Evolutionary conservation across 2,329 filamentous ascomycete genomes (phyloP).

Genomic region (Ophiosphaerella narmari): DNA sequence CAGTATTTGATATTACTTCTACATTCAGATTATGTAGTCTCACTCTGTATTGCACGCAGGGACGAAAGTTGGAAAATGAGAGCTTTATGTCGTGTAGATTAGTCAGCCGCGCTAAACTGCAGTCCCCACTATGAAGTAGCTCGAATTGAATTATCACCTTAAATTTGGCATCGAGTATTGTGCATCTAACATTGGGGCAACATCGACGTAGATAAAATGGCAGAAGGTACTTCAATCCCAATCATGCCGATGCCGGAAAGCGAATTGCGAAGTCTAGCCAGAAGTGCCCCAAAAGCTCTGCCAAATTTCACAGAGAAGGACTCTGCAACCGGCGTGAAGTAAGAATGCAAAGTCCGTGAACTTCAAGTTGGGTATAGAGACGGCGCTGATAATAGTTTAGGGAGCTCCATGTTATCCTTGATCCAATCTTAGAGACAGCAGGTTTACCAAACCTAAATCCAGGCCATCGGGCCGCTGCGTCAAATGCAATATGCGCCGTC

Average conservation of each 20-base stretch:
- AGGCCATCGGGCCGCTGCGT: constrained; percentile 52
- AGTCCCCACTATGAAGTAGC: not conserved
- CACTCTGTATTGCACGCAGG: too few species aligned
- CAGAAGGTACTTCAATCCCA: not conserved
- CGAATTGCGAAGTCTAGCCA: constrained; percentile 32
- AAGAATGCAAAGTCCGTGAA: constrained; percentile 45
- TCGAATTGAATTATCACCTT: not conserved
- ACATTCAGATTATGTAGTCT: too few species aligned
- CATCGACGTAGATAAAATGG: not conserved
- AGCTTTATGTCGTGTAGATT: not conserved
- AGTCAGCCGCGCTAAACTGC: not conserved
- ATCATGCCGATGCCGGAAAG: constrained; percentile 31
- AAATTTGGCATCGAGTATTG: not conserved
- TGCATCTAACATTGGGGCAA: too few species aligned
- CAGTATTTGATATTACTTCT: too few species aligned
- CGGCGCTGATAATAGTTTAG: constrained; percentile 30
- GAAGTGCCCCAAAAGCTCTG: constrained; percentile 28
- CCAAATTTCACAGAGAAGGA: constrained; percentile 32
- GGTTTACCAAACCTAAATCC: constrained; percentile 35
- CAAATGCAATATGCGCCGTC: constrained; percentile 52
- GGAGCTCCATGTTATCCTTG: constrained; percentile 32
- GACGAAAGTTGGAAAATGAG: too few species aligned
- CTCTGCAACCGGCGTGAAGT: constrained; percentile 38
- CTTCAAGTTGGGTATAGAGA: constrained; percentile 17
- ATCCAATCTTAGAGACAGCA: constrained; percentile 40